These are phyloP conservation scores for Amaranthus palmeri DNA, from an alignment of 148 eudicot species.

Conservation along the genomic window DNA sequence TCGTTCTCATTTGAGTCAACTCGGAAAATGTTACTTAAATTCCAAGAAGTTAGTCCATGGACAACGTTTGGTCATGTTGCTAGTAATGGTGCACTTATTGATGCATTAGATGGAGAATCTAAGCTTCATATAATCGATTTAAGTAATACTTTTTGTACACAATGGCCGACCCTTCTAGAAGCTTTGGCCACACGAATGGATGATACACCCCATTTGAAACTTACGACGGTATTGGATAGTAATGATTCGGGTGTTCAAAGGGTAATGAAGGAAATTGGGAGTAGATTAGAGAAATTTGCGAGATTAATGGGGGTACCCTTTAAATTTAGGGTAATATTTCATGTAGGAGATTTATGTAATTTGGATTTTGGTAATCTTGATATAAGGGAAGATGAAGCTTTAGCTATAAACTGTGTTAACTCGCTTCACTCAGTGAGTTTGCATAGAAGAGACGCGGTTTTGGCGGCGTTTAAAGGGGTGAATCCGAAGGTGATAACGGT, in stretches of 20 bases:
- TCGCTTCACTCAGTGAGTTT: constrained; percentile 53
- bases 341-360: constrained; percentile 56
- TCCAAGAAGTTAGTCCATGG: constrained; percentile 95
- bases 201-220: constrained; percentile 74
- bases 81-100: constrained; percentile 75
- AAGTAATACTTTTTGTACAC: constrained; percentile 81
- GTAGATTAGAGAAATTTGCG: constrained; percentile 80
- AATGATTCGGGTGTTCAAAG: constrained; percentile 33
- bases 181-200: constrained; percentile 82
- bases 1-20: constrained; percentile 63
- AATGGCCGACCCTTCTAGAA: constrained; percentile 96
- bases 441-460: constrained; percentile 40
- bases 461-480: constrained; percentile 40
- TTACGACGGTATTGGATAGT: constrained; percentile 53
- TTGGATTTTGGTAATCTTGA: constrained; percentile 40
- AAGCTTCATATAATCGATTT: constrained; percentile 78
- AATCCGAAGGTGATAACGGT: constrained; percentile 67
- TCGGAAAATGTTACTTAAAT: constrained; percentile 57
- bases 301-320: constrained; percentile 95
- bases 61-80: constrained; percentile 90
- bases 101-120: constrained; percentile 66
- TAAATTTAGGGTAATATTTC: constrained; percentile 40
- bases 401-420: constrained; percentile 70
- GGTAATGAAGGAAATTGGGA: constrained; percentile 86
- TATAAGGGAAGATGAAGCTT: constrained; percentile 62